These are phyloP conservation scores for Craspedostauros australis DNA, from an alignment of 108 stramenopile species.

Conservation along the genomic window DNA sequence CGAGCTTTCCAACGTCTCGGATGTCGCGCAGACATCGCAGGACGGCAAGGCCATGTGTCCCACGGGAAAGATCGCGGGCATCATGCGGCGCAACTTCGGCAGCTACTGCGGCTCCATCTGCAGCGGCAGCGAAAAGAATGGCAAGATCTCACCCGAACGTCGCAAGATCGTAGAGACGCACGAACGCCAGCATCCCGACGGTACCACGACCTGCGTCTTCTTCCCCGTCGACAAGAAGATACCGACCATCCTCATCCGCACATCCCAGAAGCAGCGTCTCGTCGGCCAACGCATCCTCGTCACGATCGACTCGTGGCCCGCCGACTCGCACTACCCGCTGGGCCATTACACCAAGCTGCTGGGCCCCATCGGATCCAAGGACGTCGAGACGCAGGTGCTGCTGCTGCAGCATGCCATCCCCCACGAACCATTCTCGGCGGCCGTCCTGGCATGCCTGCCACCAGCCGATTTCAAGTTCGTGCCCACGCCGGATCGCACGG, in stretches of 20 bases:
- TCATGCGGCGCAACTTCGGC: conserved; percentile 75
- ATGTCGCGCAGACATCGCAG: conserved; percentile 26
- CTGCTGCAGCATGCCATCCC: conserved; percentile 94
- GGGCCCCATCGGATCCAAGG: conserved; percentile 87
- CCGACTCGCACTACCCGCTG: conserved; percentile 74
- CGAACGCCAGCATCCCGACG: conserved; percentile 75
- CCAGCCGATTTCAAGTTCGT: conserved; percentile 91
- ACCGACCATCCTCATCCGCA: conserved; percentile 79
- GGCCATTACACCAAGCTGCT: conserved; percentile 92
- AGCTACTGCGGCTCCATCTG: conserved; percentile 73
- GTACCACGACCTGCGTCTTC: conserved; percentile 76
- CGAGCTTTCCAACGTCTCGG: conserved; percentile 63
- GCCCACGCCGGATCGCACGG: conserved; percentile 62
- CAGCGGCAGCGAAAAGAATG: too few species aligned
- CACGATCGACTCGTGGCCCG: conserved; percentile 90
- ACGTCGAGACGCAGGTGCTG: conserved; percentile 94
- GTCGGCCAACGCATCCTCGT: conserved; percentile 78
- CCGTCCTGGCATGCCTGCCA: conserved; percentile 96
- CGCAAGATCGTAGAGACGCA: conserved; percentile 72
- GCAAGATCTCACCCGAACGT: too few species aligned
- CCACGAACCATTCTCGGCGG: conserved; percentile 88
- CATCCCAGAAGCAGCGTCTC: conserved; percentile 68
- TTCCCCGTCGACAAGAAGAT: conserved; percentile 87
- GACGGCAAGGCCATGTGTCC: conserved; percentile 40
- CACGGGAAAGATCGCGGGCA: conserved; percentile 85